Base-by-base conservation (phyloP, 2,329 filamentous ascomycete species). In the Fusarium continuum region DNA sequence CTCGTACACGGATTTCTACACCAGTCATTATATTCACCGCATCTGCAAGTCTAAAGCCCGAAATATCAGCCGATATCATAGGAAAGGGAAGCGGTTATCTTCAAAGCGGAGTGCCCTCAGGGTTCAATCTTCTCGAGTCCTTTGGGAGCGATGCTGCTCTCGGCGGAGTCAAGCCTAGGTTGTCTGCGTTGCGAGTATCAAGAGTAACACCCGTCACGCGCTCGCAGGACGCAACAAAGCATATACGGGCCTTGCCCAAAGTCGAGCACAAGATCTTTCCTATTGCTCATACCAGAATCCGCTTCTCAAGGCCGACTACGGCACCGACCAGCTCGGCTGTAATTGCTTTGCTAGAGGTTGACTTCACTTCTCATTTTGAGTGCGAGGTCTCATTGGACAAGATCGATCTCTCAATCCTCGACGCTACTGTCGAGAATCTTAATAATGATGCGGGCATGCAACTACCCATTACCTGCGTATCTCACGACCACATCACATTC, bases 91-190 rank as follows among this genome's bases (percentile, higher is more conserved):
- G 85, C 55, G 88, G 90, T 47, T 92, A 92, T 70, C 81, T 94
- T 26, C 84, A 85, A 29, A 91, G 88, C 70, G 85, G 87, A 54
- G 77, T 88, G 22, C 88, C 91, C 1, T 84, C 88, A 7, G 88
- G 90, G 2, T 80, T 91, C 61, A 95, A 94, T 73, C 80, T 94
- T n/a, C 84, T 95, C 13, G 88, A 91, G 71, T 84, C 91, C 4
- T 91, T 94, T 59, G 82, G 83, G 47, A 81, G 80, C 60, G 91
- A 93, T 70, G 85, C 87, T 19, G 83, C 82, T 22, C 79, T 92
- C 16, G 79, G 78, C 14, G 86, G 88, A 29, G 78, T 86, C 22
- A 82, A 83, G 65, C 89, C 91, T 40, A 85, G 85, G 25, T 80
- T 95, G 3, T 92, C 91, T 9, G 90, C 91, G 6, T 80, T 90